phyloP scores from a whole-genome alignment of 306 rosid genomes.

The Fagus sylvatica region DNA sequence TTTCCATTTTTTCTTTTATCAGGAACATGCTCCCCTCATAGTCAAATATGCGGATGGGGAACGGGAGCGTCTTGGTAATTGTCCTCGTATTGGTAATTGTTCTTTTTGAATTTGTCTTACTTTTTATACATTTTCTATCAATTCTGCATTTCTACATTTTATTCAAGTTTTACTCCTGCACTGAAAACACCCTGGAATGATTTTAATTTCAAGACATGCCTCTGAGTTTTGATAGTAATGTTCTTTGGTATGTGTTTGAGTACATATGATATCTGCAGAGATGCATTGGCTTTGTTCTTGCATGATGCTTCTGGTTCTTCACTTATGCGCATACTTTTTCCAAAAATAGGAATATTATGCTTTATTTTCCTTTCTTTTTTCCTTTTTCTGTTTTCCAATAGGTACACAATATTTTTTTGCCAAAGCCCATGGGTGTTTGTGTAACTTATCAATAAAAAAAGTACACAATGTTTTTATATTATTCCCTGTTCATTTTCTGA shows the following conservation, averaged over 20 bases:
- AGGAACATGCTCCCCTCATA: conserved; percentile 62
- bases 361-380: no score
- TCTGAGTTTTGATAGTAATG: not conserved
- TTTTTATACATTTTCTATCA: conserved; percentile 18
- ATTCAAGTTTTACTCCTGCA: conserved; percentile 9
- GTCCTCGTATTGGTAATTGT: conserved; percentile 55
- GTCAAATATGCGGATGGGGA: conserved; percentile 80
- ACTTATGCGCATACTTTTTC: not conserved
- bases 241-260: not conserved
- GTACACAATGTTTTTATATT: not conserved
- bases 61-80: conserved; percentile 66
- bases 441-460: not conserved
- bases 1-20: conserved; percentile 23
- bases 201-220: not conserved
- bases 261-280: not conserved
- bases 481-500: conserved; percentile 10
- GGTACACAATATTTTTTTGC: not conserved
- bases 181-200: conserved; percentile 4
- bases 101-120: conserved; percentile 5
- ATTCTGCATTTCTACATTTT: conserved; percentile 2
- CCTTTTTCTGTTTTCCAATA: not conserved
- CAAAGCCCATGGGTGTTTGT: not conserved
- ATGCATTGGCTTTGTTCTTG: not conserved
- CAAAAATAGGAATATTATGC: not conserved
- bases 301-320: not conserved